Conservation (phyloP, 805 yeast genomes). For the Teunomyces stri region DNA sequence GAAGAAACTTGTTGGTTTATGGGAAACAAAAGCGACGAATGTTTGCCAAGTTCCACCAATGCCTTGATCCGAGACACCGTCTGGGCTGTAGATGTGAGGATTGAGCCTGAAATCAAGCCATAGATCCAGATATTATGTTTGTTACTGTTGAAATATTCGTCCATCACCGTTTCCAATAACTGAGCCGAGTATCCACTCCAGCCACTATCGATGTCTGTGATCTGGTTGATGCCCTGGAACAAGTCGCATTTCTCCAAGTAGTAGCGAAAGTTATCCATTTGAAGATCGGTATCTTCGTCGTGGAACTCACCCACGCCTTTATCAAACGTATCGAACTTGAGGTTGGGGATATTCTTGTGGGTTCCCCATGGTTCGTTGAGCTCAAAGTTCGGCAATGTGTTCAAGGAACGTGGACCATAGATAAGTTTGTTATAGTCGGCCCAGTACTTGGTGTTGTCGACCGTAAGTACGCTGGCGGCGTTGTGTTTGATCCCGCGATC, state of each 20-base stretch:
- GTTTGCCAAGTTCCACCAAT: slow-evolving; percentile 43
- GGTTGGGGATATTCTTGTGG: slow-evolving; percentile 28
- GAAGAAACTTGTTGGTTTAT: slow-evolving; percentile 21
- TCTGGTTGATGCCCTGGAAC: slow-evolving; percentile 65
- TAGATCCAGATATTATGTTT: slow-evolving; percentile 38
- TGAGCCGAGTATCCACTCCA: slow-evolving; percentile 79
- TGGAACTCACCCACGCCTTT: slow-evolving; percentile 64
- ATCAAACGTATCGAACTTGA: slow-evolving; percentile 46
- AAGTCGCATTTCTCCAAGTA: slow-evolving; percentile 74
- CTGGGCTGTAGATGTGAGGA: slow-evolving; percentile 12
- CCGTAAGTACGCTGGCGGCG: slow-evolving; percentile 25
- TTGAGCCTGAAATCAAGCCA: slow-evolving; percentile 40
- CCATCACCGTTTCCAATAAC: slow-evolving; percentile 55
- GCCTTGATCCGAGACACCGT: slow-evolving; percentile 44
- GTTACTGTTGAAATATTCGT: slow-evolving; percentile 56
- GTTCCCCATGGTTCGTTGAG: slow-evolving; percentile 11
- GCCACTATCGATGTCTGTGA: slow-evolving; percentile 69
- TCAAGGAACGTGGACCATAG: slow-evolving; percentile 58
- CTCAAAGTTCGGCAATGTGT: slow-evolving; percentile 41
- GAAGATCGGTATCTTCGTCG: slow-evolving; percentile 25
- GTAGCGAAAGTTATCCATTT: slow-evolving; percentile 55
- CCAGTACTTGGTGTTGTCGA: slow-evolving; percentile 62
- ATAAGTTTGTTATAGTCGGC: slow-evolving; percentile 72
- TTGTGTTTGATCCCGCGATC: slow-evolving; percentile 43
- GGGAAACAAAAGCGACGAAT: slow-evolving; percentile 59